Conservation (phyloP, 768 basidiomycete genomes). For the Termitomyces sp. region DNA sequence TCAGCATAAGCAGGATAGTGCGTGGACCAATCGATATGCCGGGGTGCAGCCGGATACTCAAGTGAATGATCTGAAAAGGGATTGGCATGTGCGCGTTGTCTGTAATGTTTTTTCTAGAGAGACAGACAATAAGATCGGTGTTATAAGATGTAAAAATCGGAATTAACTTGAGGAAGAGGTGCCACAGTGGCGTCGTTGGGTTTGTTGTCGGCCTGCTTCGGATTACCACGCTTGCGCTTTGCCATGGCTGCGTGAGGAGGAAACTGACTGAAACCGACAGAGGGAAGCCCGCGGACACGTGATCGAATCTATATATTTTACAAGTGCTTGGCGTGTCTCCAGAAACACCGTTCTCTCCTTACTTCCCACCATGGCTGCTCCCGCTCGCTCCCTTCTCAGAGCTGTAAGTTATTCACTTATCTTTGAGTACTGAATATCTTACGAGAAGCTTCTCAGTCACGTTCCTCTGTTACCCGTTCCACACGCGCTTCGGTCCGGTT, state of each 20-base stretch:
- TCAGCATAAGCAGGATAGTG: constrained; percentile 74
- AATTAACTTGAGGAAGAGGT: constrained; percentile 45
- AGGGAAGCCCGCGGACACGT: constrained; percentile 17
- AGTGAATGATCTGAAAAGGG: constrained; percentile 87
- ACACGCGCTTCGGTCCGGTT: constrained; percentile 47
- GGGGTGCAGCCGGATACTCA: constrained; percentile 77
- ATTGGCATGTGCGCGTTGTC: constrained; percentile 81
- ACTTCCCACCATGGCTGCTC: constrained; percentile 35
- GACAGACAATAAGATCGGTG: not conserved
- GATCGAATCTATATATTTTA: constrained; percentile 15
- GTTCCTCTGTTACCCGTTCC: constrained; percentile 39
- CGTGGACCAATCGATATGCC: constrained; percentile 69
- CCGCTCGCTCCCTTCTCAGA: constrained; percentile 29
- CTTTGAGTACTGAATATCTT: constrained; percentile 2
- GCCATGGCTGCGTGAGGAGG: constrained; percentile 17
- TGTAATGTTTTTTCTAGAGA: constrained; percentile 72
- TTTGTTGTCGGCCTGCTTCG: constrained; percentile 10
- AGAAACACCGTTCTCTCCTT: constrained; percentile 1
- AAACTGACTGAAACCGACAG: constrained; percentile 6
- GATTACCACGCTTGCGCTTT: constrained; percentile 26
- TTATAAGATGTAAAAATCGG: not conserved
- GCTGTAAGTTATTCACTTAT: constrained; percentile 25
- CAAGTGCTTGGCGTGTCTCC: constrained; percentile 7
- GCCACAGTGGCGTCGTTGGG: constrained; percentile 8
- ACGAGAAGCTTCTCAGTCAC: constrained; percentile 32